Evolutionary conservation across 129 eudicot species (phyloP), one percentile per base, ranked within the genome.

Genomic region (Ambrosia trifida): DNA sequence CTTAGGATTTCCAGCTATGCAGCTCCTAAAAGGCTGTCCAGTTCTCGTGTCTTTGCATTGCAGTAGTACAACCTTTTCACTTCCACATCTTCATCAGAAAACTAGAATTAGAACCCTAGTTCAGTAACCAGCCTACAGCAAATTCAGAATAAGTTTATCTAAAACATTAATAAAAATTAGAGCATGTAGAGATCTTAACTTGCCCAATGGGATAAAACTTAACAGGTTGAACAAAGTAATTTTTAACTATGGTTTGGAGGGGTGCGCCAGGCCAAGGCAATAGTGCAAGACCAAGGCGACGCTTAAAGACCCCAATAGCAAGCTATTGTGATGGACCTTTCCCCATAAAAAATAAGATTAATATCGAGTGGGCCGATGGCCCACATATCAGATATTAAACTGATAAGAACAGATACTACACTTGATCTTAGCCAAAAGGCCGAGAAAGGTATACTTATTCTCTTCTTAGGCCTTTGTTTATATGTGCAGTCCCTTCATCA

Each of bases 351-450:
- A 44, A 71, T 57, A 13, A 71, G 56, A 71, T 71, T 71, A 71
- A 71, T 71, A 72, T 72, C 59, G 14, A 72, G 68, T 72, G 57
- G 9, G 47, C 47, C 76, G 33, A 72, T 72, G 68, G 7, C 76
- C 19, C 68, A 72, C 77, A 12, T 45, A 72, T 72, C 59, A 72
- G 50, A 62, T 62, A 35, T 62, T 62, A 62, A 62, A 62, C 67
- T 64, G 91, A 88, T 88, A 88, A 88, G 89, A 85, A 88, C 91
- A 88, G 91, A 88, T 85, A 85, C 91, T 86, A 86, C 88, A 83
- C 90, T 85, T 85, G 95, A 88, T 88, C 90, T 88, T 83, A 88
- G 86, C 90, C 95, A 85, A 85, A 88, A 88, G 90, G 95, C 90
- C 90, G 90, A 85, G 90, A 88, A 88, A 88, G 95, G 95, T 88